Evolutionary conservation across 73 alveolate genomes (phyloP), one percentile per base, ranked within the genome.

Genomic region (Tetrahymena malaccensis): DNA sequence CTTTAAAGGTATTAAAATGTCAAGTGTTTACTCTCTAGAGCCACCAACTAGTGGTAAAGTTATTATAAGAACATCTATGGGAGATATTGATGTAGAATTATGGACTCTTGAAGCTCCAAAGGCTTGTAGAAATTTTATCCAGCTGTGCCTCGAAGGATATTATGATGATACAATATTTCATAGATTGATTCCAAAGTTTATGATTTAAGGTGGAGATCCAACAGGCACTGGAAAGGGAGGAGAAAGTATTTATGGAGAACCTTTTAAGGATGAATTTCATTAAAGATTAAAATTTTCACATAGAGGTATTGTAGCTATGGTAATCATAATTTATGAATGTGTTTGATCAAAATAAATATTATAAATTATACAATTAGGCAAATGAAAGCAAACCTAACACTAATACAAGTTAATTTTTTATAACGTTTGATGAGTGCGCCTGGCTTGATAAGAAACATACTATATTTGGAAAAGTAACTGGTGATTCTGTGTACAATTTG

Each of bases 241-340:
- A n/a, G 97, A 97, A 94, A 97, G 99, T 31, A 97, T 98, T 31
- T 99, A 97, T 97, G 98, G 98, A 21, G 94, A 94, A 35, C 98
- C 98, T 17, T 99, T 99, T 94, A 85, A 94, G 85, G 99, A 99
- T 96, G 99, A 99, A 97, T 97, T 98, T 84, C 99, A 99, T 96
- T 96, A 98, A 15, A 93, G 99, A 85, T 94, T 98, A 25, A 96
- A 98, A 94, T 98, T 98, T 94, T 85, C 97, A 43, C 99, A 98
- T 95, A 96, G 99, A 95, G 99, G 99, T 9, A 96, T 99, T n/a
- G 98, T 99, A 31, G 99, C 99, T 1, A 98, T 98, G 99, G 99
- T 98, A 22, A 97, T 97, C 85, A 70, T 93, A 43, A 94, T 93
- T n/a, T n/a, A n/a, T n/a, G n/a, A n/a, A n/a, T n/a, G n/a, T n/a